These are phyloP conservation scores for Suillus discolor DNA, from an alignment of 768 basidiomycete genomes.

Conservation along the genomic window DNA sequence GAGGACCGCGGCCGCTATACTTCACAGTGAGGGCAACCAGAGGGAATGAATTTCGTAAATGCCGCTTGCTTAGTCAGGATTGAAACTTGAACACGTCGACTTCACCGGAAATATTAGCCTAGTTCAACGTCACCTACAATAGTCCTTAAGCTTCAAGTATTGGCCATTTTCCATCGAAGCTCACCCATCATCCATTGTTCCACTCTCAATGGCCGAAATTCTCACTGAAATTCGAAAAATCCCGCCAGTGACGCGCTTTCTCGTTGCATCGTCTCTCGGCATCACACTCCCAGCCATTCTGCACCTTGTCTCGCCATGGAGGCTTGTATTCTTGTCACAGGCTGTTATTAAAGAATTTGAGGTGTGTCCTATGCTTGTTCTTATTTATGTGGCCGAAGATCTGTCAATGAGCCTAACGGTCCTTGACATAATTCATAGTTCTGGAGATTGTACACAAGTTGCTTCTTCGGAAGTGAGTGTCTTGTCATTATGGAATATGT, in stretches of 20 bases:
- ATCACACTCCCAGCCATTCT: conserved; percentile 62
- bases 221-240: conserved; percentile 74
- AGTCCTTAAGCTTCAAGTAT: neutral
- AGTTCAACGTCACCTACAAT: neutral
- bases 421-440: conserved; percentile 43
- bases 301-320: conserved; percentile 53
- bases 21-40: no score
- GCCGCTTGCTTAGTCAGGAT: conserved; percentile 1
- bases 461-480: conserved; percentile 67
- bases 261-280: conserved; percentile 60
- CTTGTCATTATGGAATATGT: neutral
- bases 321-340: conserved; percentile 52
- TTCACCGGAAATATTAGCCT: neutral
- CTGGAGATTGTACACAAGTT: conserved; percentile 73
- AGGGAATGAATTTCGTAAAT: no score
- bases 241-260: conserved; percentile 78
- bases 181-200: neutral
- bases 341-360: conserved; percentile 52
- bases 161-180: neutral
- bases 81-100: neutral
- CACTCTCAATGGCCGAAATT: conserved; percentile 45
- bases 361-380: conserved; percentile 37
- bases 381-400: no score
- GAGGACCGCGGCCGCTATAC: neutral
- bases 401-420: neutral